A percentile compares a stretch with the other conserved stretches of the same genome.
Conservation (phyloP, 805 yeast genomes). For the Yarrowia alimentaria region DNA sequence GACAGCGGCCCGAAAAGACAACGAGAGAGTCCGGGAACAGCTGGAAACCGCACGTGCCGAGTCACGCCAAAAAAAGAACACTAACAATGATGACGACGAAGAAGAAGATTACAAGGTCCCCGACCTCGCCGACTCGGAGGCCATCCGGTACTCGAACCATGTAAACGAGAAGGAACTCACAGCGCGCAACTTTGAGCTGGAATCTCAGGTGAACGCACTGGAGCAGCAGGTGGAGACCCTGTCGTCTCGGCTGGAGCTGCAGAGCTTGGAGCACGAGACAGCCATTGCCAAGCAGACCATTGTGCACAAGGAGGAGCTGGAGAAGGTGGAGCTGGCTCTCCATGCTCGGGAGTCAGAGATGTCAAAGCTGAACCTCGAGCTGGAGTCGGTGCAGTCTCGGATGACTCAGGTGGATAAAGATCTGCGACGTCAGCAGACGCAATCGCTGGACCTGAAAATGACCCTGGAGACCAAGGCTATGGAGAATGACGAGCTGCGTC, state of each 20-base stretch:
- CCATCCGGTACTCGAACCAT: slow-evolving; percentile 5
- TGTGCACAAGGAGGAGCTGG: slow-evolving; percentile 32
- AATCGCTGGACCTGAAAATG: slow-evolving; percentile 38
- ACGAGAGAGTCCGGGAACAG: slow-evolving; percentile 14
- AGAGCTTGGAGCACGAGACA: slow-evolving; percentile 21
- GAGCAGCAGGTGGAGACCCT: slow-evolving; percentile 17
- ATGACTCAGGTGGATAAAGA: slow-evolving; percentile 35
- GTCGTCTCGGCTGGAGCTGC: slow-evolving; percentile 5
- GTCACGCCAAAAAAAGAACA: not conserved
- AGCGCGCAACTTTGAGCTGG: slow-evolving; percentile 13
- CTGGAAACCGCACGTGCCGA: slow-evolving; percentile 1
- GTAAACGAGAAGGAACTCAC: slow-evolving; percentile 8
- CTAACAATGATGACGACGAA: not conserved
- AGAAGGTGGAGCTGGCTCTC: slow-evolving; percentile 28
- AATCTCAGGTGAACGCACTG: slow-evolving; percentile 9
- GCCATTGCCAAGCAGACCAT: slow-evolving; percentile 10
- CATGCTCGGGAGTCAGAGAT: slow-evolving; percentile 32
- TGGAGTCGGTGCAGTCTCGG: slow-evolving; percentile 36
- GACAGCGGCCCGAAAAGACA: slow-evolving; percentile 15
- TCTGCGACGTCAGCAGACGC: slow-evolving; percentile 33
- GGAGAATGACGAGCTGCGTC: slow-evolving; percentile 40
- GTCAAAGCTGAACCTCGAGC: slow-evolving; percentile 37
- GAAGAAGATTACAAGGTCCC: slow-evolving; percentile 25
- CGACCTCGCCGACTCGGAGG: slow-evolving; percentile 7
- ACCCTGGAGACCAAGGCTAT: slow-evolving; percentile 40